phyloP scores from a whole-genome alignment of 768 basidiomycete species.

The Agaricus bisporus region DNA sequence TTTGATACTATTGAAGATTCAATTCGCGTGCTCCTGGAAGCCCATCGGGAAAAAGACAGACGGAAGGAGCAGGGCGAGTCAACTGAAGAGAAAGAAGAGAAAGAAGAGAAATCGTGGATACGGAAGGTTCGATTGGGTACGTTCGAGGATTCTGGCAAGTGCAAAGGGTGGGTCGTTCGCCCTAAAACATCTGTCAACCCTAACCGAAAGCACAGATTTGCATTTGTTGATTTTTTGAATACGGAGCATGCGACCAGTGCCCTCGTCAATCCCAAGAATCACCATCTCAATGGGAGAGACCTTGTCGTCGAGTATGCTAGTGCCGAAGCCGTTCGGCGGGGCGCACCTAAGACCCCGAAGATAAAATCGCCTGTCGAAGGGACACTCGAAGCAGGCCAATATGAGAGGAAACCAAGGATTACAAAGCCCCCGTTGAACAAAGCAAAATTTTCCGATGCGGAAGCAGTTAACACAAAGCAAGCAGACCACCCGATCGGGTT shows the following conservation, averaged over 20 bases:
- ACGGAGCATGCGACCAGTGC: constrained; percentile 75
- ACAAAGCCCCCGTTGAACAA: not conserved
- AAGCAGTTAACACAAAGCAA: constrained; percentile 8
- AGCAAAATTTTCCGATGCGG: constrained; percentile 4
- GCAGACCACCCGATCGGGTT: not conserved
- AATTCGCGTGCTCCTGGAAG: constrained; percentile 69
- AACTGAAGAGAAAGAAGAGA: constrained; percentile 20
- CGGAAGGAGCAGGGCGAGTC: constrained; percentile 19
- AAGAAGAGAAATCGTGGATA: constrained; percentile 15
- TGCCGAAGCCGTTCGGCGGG: constrained; percentile 80
- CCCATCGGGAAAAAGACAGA: constrained; percentile 40
- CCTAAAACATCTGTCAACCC: not conserved
- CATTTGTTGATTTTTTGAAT: constrained; percentile 86
- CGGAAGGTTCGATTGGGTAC: constrained; percentile 74
- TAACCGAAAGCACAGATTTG: constrained; percentile 53
- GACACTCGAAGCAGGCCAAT: constrained; percentile 7
- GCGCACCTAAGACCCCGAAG: constrained; percentile 41
- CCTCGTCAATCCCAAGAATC: constrained; percentile 80
- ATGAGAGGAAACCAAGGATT: not conserved
- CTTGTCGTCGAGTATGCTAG: constrained; percentile 89
- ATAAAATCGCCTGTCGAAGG: constrained; percentile 13
- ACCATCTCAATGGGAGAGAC: constrained; percentile 75
- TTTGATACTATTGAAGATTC: constrained; percentile 83
- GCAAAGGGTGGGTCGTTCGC: constrained; percentile 77
- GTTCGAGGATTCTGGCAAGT: constrained; percentile 91